These are phyloP conservation scores for Alternaria ethzedia DNA, from an alignment of 2,329 filamentous ascomycete genomes.

Conservation along the genomic window DNA sequence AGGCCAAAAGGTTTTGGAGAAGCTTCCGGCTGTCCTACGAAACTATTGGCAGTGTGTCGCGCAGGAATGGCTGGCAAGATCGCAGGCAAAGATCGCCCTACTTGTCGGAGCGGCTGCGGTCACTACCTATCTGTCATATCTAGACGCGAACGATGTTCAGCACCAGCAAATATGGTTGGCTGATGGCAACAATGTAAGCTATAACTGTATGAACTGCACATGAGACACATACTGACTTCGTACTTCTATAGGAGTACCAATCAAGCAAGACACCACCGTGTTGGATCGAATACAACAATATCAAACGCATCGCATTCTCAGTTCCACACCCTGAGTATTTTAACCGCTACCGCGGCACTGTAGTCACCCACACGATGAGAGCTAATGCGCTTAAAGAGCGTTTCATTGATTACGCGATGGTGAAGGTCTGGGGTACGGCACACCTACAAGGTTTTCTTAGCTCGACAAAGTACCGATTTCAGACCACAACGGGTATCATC, in stretches of 20 bases:
- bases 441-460: neutral
- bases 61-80: neutral
- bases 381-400: neutral
- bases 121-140: neutral
- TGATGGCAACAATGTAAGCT: neutral
- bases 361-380: neutral
- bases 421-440: neutral
- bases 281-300: neutral
- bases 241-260: neutral
- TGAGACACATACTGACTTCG: neutral
- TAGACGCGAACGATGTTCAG: neutral
- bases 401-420: neutral
- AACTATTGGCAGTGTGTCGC: neutral
- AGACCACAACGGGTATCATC: no score
- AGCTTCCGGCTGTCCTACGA: no score
- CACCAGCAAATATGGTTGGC: neutral
- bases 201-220: neutral
- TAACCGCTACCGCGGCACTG: neutral
- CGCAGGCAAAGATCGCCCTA: neutral
- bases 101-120: neutral
- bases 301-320: neutral
- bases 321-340: neutral
- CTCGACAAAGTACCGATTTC: neutral
- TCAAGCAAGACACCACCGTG: neutral
- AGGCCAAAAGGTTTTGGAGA: no score